Evolutionary conservation across 805 yeast genomes (phyloP).

Genomic region (Clavispora fructus): DNA sequence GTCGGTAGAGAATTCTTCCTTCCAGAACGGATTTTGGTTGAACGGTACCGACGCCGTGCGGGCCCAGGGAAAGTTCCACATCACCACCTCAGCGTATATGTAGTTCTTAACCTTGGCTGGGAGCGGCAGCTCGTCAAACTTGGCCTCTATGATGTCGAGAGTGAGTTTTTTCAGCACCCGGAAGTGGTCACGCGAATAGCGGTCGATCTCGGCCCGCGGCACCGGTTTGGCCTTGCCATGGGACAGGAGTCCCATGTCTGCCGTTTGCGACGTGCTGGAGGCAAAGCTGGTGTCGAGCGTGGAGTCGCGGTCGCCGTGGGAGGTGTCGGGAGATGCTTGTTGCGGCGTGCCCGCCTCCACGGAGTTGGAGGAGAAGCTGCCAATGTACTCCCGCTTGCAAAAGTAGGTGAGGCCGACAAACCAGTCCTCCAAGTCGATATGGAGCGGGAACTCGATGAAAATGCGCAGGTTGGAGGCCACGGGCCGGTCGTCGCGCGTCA

Average conservation of each 20-base stretch:
- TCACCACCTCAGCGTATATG: slow-evolving; percentile 63
- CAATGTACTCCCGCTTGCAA: slow-evolving; percentile 53
- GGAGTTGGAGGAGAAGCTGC: slow-evolving; percentile 15
- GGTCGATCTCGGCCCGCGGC: slow-evolving; percentile 2
- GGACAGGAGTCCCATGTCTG: not conserved
- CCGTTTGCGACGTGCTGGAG: not conserved
- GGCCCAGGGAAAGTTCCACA: slow-evolving; percentile 76
- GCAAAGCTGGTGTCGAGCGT: slow-evolving; percentile 1
- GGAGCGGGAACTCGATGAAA: slow-evolving; percentile 57
- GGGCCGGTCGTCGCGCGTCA: slow-evolving; percentile 29
- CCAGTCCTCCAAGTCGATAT: slow-evolving; percentile 75
- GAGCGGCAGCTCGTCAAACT: slow-evolving; percentile 30
- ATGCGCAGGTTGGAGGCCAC: slow-evolving; percentile 37
- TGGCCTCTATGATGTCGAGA: slow-evolving; percentile 63
- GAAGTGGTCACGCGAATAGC: slow-evolving; percentile 29
- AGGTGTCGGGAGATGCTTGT: slow-evolving; percentile 11
- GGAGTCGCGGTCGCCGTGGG: slow-evolving; percentile 4
- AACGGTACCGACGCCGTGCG: slow-evolving; percentile 62
- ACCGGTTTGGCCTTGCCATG: not conserved
- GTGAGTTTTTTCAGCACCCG: slow-evolving; percentile 50
- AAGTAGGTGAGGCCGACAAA: slow-evolving; percentile 61
- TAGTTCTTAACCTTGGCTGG: slow-evolving; percentile 15
- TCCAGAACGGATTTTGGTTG: slow-evolving; percentile 65
- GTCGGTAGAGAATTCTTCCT: slow-evolving; percentile 66
- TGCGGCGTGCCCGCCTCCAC: slow-evolving; percentile 1